Percentiles rank a stretch among this genome's conserved stretches.
Evolutionary conservation across 768 basidiomycete genomes (phyloP).

Genomic region (Tephrocybe sp.): DNA sequence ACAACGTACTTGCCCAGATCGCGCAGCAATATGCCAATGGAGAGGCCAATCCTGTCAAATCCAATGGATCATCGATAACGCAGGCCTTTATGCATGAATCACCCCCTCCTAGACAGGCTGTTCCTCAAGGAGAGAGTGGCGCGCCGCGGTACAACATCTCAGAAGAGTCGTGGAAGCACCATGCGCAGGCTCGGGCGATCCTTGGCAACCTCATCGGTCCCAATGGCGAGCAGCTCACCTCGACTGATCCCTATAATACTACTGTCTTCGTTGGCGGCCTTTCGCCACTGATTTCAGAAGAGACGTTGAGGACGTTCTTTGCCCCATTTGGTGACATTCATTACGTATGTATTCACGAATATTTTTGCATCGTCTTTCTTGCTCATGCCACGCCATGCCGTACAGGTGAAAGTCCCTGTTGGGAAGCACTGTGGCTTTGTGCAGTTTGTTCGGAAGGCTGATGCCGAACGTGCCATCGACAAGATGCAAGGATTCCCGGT

Average conservation of each 20-base stretch:
- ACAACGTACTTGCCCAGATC: constrained; percentile 46
- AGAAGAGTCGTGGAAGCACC: constrained; percentile 84
- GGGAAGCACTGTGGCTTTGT: constrained; percentile 97
- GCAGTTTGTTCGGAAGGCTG: constrained; percentile 88
- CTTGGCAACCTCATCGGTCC: constrained; percentile 83
- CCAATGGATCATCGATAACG: constrained; percentile 31
- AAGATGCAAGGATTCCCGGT: constrained; percentile 98
- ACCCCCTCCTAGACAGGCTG: constrained; percentile 29
- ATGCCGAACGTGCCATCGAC: constrained; percentile 91
- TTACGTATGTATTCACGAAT: constrained; percentile 56
- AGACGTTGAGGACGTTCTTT: constrained; percentile 89
- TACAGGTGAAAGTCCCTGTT: constrained; percentile 91
- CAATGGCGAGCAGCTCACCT: constrained; percentile 83
- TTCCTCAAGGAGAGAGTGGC: constrained; percentile 33
- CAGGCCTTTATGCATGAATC: constrained; percentile 44
- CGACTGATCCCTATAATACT: constrained; percentile 94
- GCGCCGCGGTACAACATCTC: constrained; percentile 57
- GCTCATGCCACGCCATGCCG: constrained; percentile 14
- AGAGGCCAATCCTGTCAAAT: constrained; percentile 29
- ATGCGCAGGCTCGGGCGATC: constrained; percentile 80
- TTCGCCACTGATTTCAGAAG: constrained; percentile 86
- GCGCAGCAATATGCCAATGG: constrained; percentile 47
- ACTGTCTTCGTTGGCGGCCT: constrained; percentile 94
- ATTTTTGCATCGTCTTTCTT: constrained; percentile 4
- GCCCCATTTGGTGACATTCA: constrained; percentile 92